Percentiles rank a stretch among this genome's conserved stretches.
phyloP scores from a whole-genome alignment of 2,329 filamentous ascomycete genomes.

The Cordyceps militaris region DNA sequence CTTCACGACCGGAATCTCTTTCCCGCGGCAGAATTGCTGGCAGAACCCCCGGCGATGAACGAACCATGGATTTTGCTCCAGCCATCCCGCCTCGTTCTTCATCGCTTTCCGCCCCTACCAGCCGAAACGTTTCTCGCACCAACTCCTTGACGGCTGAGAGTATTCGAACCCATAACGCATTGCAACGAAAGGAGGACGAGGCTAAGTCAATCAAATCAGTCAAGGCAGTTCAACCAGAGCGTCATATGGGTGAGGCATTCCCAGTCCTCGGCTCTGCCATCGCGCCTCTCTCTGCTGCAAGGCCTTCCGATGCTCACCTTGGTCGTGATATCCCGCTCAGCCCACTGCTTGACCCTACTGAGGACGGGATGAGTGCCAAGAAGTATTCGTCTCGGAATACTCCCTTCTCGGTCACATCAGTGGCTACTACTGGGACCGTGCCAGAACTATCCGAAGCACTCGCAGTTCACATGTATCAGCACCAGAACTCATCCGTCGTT shows the following conservation, averaged over 20 bases:
- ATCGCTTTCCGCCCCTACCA: constrained; percentile 56
- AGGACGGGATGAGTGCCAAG: constrained; percentile 46
- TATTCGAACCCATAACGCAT: constrained; percentile 46
- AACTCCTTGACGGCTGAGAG: constrained; percentile 53
- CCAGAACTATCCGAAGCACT: constrained; percentile 56
- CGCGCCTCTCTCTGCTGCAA: not conserved
- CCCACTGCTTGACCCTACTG: constrained; percentile 33
- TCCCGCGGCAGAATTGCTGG: not conserved
- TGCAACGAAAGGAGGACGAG: constrained; percentile 20
- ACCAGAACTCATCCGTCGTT: constrained; percentile 57
- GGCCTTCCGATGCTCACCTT: not conserved
- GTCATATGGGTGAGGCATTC: constrained; percentile 18
- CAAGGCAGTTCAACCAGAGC: constrained; percentile 3
- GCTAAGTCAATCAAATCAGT: constrained; percentile 18
- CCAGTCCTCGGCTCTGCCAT: not conserved
- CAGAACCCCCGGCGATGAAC: constrained; percentile 29
- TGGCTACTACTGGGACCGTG: constrained; percentile 56
- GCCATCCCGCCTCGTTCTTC: constrained; percentile 50
- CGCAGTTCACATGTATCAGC: constrained; percentile 54
- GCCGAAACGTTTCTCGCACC: constrained; percentile 47
- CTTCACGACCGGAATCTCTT: not conserved
- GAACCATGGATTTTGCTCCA: constrained; percentile 55
- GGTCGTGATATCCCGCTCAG: constrained; percentile 22
- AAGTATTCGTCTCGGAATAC: constrained; percentile 50
- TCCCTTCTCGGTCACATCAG: constrained; percentile 54